Percentiles rank a stretch among this genome's conserved stretches.
Conservation (phyloP, 2,329 filamentous ascomycete species). For the Pseudocercospora macadamiae region DNA sequence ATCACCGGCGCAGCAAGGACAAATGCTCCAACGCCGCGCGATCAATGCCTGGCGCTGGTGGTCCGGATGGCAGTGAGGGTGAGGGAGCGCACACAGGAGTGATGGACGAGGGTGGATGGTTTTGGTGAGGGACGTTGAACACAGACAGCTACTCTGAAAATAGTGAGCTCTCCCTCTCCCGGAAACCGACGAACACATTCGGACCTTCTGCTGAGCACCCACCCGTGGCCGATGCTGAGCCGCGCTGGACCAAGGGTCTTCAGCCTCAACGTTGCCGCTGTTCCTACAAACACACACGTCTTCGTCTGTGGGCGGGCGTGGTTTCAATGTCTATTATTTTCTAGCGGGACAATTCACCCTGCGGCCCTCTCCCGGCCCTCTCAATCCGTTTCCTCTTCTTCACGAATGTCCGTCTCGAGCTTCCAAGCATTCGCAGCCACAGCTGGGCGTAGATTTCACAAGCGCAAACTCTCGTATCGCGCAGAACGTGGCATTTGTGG, state of each 20-base stretch:
- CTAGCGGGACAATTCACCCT: not conserved
- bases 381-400: no score
- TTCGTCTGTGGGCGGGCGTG: not conserved
- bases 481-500: not conserved
- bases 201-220: not conserved
- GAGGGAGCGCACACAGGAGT: not conserved
- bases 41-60: not conserved
- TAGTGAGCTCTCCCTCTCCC: not conserved
- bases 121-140: conserved; percentile 6
- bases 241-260: not conserved
- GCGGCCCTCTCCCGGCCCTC: not conserved
- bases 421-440: not conserved
- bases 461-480: not conserved
- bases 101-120: not conserved
- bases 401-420: not conserved
- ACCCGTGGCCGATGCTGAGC: not conserved
- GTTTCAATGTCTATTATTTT: not conserved
- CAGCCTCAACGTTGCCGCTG: not conserved
- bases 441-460: no score
- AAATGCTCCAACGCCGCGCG: conserved; percentile 15
- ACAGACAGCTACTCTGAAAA: not conserved
- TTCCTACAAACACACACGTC: not conserved
- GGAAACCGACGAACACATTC: not conserved
- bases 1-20: conserved; percentile 6
- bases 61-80: not conserved